Conservation (phyloP, 1,284 basidiomycete species). For the Pterulicium gracile region DNA sequence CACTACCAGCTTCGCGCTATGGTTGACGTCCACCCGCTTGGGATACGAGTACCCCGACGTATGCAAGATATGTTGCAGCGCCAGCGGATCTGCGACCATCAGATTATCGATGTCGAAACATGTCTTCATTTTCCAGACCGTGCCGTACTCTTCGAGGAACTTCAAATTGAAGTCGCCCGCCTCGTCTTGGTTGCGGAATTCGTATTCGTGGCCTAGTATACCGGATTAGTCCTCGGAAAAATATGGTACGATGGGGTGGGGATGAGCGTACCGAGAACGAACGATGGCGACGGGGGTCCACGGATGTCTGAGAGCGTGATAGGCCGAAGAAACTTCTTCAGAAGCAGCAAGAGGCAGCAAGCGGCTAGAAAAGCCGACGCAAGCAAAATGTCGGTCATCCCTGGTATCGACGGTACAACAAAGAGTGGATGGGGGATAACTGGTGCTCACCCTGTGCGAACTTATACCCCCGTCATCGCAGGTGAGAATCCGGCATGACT, state of each 20-base stretch:
- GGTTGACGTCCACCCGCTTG: conserved; percentile 6
- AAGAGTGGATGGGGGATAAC: too few species aligned
- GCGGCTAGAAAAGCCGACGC: background rate
- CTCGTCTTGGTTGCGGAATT: conserved; percentile 15
- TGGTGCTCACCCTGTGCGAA: too few species aligned
- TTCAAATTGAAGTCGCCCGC: conserved; percentile 20
- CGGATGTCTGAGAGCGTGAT: conserved; percentile 1
- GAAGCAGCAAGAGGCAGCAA: background rate
- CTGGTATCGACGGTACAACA: too few species aligned
- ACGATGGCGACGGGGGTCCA: conserved; percentile 8
- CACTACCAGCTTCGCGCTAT: conserved; percentile 3
- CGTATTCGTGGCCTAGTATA: conserved; percentile 15
- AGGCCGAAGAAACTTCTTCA: background rate
- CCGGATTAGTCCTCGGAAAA: background rate
- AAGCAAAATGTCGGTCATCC: background rate
- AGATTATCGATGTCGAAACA: conserved; percentile 17
- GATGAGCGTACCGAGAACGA: conserved; percentile 6
- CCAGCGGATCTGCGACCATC: conserved; percentile 7
- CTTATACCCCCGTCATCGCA: too few species aligned
- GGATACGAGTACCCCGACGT: conserved; percentile 6
- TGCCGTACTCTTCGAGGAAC: conserved; percentile 21
- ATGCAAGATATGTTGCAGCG: conserved; percentile 7
- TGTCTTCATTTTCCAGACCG: conserved; percentile 16
- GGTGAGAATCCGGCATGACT: too few species aligned
- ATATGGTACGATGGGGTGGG: background rate